Conservation (phyloP, 345 rosid species). For the Moringa oleifera region DNA sequence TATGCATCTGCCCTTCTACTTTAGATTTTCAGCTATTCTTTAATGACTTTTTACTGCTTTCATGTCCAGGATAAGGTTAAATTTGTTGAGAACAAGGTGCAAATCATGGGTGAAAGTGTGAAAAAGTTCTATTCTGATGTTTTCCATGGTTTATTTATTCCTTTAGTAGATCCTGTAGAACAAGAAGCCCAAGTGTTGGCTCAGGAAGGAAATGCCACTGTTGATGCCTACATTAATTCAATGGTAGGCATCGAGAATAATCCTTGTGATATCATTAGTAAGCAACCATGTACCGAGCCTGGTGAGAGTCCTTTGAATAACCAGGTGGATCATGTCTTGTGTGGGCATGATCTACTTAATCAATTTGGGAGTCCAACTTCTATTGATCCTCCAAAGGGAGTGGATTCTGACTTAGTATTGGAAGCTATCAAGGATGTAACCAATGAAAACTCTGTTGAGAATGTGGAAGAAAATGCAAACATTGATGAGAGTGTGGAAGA, state of each 20-base stretch:
- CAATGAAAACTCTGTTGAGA: slow-evolving; percentile 7
- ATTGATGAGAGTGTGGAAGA: too few species aligned
- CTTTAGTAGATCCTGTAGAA: slow-evolving; percentile 23
- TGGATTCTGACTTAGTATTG: slow-evolving; percentile 13
- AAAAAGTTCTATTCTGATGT: slow-evolving; percentile 38
- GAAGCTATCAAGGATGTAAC: slow-evolving; percentile 12
- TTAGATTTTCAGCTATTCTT: slow-evolving; percentile 2
- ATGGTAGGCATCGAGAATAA: slow-evolving; percentile 15
- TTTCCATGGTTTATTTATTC: slow-evolving; percentile 26
- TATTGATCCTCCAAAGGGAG: slow-evolving; percentile 13
- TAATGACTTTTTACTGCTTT: slow-evolving; percentile 6
- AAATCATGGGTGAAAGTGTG: slow-evolving; percentile 31
- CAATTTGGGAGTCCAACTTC: slow-evolving; percentile 5
- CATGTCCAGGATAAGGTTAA: slow-evolving; percentile 35
- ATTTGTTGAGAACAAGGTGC: slow-evolving; percentile 40
- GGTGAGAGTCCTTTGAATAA: slow-evolving; percentile 6
- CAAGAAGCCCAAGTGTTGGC: slow-evolving; percentile 24
- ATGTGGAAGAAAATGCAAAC: slow-evolving; percentile 21
- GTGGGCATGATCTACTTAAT: slow-evolving; percentile 3
- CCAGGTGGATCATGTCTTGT: slow-evolving; percentile 6
- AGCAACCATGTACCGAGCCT: slow-evolving; percentile 14
- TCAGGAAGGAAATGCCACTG: slow-evolving; percentile 13
- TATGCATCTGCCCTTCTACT: background rate
- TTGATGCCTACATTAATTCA: slow-evolving; percentile 12
- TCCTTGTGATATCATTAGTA: slow-evolving; percentile 6